Base-by-base conservation (phyloP, 2,329 filamentous ascomycete genomes). In the Fusarium sambucinum region DNA sequence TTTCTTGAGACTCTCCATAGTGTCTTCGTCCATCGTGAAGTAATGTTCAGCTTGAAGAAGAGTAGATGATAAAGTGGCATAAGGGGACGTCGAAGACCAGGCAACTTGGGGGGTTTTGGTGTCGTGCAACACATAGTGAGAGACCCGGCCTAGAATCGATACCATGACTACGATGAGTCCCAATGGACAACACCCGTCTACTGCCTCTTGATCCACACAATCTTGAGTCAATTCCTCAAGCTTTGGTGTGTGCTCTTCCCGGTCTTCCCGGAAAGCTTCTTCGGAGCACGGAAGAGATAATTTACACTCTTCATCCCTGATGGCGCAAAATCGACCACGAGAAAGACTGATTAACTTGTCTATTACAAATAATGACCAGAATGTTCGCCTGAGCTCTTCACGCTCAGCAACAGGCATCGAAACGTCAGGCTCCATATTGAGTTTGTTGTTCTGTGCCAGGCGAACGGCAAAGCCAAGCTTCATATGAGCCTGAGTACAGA, bases 401-500 rank as follows among this genome's bases (percentile, higher is more conserved):
- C 59, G 58, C 9, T 33, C 42, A 1, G 44, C 27, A 1, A 27
- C 3, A 0, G 58, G 21, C 2, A 48, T 35, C 5, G 50, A 33
- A 2, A 4, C 1, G 0, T 63, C 50, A 2, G 59, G 58, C 12
- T 63, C 59, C 2, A 63, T 16, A 13, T 63, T 53, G 1, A 63
- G 17, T 30, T 33, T 63, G 13, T 63, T 41, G 7, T 63, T 63
- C 25, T 63, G 58, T 3, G 59, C 59, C 3, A 63, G 37, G 0
- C 59, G 58, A 1, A 63, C 53, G 3, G 59, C 59, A 16, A 63
- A 63, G 1, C 58, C 59, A 7, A 57, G 59, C 8, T 63, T 63
- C 59, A 63, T 63, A n/a, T 63, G 59, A 2, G 59, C 59, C 13
- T 63, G 58, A 9, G 25, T 63, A 11, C 59, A 63, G 3, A 57